Base-by-base conservation (phyloP, 2,329 filamentous ascomycete species). In the Trichoderma koningii region DNA sequence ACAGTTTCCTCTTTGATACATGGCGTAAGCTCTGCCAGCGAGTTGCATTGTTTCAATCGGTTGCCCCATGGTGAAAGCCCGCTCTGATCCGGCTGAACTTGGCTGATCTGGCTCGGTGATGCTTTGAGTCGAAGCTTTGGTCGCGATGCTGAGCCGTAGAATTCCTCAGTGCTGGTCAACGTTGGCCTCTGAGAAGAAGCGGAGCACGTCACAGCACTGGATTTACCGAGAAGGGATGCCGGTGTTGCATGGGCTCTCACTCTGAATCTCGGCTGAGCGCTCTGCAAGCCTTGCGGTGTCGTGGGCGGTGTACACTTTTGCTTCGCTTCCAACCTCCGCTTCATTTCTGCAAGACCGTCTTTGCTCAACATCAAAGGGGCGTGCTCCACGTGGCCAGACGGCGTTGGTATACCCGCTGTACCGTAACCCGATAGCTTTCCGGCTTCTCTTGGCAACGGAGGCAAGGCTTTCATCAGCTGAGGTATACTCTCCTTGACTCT, bases 401-500 rank as follows among this genome's bases (percentile, higher is more conserved):
- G 3, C 17, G 47, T 5, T 30, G 44, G 17, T 26, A 34, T 45
- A 7, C 34, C 21, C 34, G 21, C 64, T 28, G 64, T 55, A 28
- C 57, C 44, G 3, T 52, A 63, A 10, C 61, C 63, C 26, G 51
- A 60, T 12, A 42, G 50, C 47, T 26, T 45, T 12, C 64, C 51
- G 12, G 65, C 65, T 41, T 75, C 73, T 5, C 71, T 71, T 3
- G 82, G 82, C 7, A 84, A 68, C 15, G 79, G 75, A 15, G 83
- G 83, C 48, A 85, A 69, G 23, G 80, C 78, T 70, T 85, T 85
- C 81, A 84, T 84, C 15, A 85, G 72, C 47, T 79, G 78, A 7
- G 82, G 80, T 59, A 82, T 81, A 67, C 80, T 83, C 67, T 80
- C 82, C 65, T 81, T 82, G 45, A 81, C 74, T 59, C 76, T 80